phyloP scores from a whole-genome alignment of 2,329 filamentous ascomycete species.

The Torrubiella hemipterigena region DNA sequence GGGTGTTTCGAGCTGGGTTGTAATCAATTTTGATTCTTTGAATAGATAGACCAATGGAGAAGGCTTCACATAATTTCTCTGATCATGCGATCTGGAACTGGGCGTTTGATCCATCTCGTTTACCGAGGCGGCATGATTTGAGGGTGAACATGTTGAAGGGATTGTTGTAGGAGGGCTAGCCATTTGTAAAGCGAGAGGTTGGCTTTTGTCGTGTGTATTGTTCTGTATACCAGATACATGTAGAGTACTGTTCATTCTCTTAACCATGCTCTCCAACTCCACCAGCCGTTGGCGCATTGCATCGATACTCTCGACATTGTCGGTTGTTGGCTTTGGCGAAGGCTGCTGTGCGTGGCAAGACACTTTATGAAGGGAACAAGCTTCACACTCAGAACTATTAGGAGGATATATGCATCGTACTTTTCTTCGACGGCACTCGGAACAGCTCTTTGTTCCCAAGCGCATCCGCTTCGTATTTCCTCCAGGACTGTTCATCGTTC shows the following conservation, averaged over 20 bases:
- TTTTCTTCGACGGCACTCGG: slow-evolving; percentile 34
- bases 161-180: too few relatives aligned
- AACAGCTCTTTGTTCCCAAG: slow-evolving; percentile 20
- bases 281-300: slow-evolving; percentile 10
- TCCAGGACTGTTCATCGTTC: too few relatives aligned
- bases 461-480: slow-evolving; percentile 17
- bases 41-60: slow-evolving; percentile 3
- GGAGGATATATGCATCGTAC: slow-evolving; percentile 31
- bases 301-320: slow-evolving; percentile 3
- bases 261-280: slow-evolving; percentile 15
- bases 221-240: too few relatives aligned
- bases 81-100: too few relatives aligned
- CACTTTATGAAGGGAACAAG: slow-evolving; percentile 30
- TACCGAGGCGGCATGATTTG: too few relatives aligned
- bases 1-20: slow-evolving; percentile 2
- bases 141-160: too few relatives aligned
- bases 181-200: too few relatives aligned
- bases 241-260: too few relatives aligned
- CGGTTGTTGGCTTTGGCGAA: slow-evolving; percentile 1
- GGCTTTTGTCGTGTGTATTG: too few relatives aligned
- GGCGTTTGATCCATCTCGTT: too few relatives aligned
- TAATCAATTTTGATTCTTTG: too few relatives aligned
- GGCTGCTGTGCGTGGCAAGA: slow-evolving; percentile 30
- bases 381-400: slow-evolving; percentile 25
- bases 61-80: too few relatives aligned